Evolutionary conservation across 1,284 basidiomycete species (phyloP), one percentile per base, ranked within the genome.

Genomic region (Fomitopsis pinicola): DNA sequence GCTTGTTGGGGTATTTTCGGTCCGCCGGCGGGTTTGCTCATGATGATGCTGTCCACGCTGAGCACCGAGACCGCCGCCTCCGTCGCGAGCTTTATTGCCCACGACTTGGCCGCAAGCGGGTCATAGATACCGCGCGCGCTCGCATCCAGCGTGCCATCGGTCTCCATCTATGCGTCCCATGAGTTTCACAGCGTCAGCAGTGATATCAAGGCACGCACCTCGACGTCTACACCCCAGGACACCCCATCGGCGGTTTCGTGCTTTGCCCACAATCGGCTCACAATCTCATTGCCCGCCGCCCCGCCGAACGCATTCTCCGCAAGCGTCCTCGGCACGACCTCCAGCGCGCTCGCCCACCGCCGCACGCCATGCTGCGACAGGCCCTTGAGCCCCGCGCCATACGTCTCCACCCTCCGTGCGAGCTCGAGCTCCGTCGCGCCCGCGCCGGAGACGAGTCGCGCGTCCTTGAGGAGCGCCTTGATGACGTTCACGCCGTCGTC

Each of bases 401-500:
- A 97, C 61, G 82, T 83, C 59, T 95, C 90, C 54, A 99, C 86
- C 40, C 92, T 80, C 71, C 85, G 86, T 2, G 94, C 89, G 28
- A 99, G 84, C 78, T 97, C 97, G 56, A 98, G 81, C 78, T 99
- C 97, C 36, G 90, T 87, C 1, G 97, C 94, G 26, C 97, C 97
- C 1, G 95, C 97, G 15, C 97, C 97, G 6, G 97, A 91, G 1
- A 99, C 93, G 58, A 98, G 81, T 53, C 96, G 81, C 28, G 89
- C 82, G 71, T 99, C 97, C 71, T 95, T 95, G 66, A 98, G 79
- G 61, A 99, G 77, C 35, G 92, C 86, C 78, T 98, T 97, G 77
- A 99, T 92, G 48, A 97, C 96, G 76, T 95, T 97, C 67, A 97
- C 95, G 30, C 97, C 97, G 71, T 99, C 97, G 72, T 99, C 97